These are phyloP conservation scores for Yamadazyma jaroonii DNA, from an alignment of 1,139 yeast species.

Conservation along the genomic window DNA sequence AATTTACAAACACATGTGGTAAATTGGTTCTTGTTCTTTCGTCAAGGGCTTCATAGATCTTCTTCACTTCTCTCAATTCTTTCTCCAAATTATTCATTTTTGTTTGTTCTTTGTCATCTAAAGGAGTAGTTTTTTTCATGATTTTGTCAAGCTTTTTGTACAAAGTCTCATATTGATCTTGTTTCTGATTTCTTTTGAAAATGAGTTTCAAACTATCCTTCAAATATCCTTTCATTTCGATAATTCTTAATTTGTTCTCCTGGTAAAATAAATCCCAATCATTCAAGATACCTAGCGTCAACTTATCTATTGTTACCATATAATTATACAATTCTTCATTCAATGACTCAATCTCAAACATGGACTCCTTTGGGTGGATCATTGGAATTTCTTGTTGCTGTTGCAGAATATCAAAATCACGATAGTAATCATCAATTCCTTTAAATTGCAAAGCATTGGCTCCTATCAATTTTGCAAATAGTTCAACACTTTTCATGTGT, in stretches of 20 bases:
- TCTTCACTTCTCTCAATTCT: constrained; percentile 27
- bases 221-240: constrained; percentile 39
- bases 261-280: constrained; percentile 32
- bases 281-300: constrained; percentile 29
- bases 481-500: constrained; percentile 29
- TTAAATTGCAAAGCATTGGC: constrained; percentile 40
- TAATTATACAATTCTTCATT: constrained; percentile 31
- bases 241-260: constrained; percentile 29
- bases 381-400: constrained; percentile 30
- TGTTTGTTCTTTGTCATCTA: constrained; percentile 37
- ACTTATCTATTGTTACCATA: constrained; percentile 24
- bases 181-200: constrained; percentile 43
- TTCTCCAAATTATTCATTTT: constrained; percentile 30
- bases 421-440: constrained; percentile 40
- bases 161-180: constrained; percentile 38
- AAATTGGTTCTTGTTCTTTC: constrained; percentile 37
- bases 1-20: constrained; percentile 44
- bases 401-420: constrained; percentile 31
- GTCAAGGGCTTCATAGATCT: constrained; percentile 34
- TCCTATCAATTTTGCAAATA: constrained; percentile 35
- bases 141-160: constrained; percentile 41
- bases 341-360: constrained; percentile 27
- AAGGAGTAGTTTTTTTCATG: constrained; percentile 33
- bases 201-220: constrained; percentile 38
- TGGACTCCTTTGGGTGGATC: constrained; percentile 41